Conservation (phyloP, 345 rosid genomes). For the Sapria himalayana region DNA sequence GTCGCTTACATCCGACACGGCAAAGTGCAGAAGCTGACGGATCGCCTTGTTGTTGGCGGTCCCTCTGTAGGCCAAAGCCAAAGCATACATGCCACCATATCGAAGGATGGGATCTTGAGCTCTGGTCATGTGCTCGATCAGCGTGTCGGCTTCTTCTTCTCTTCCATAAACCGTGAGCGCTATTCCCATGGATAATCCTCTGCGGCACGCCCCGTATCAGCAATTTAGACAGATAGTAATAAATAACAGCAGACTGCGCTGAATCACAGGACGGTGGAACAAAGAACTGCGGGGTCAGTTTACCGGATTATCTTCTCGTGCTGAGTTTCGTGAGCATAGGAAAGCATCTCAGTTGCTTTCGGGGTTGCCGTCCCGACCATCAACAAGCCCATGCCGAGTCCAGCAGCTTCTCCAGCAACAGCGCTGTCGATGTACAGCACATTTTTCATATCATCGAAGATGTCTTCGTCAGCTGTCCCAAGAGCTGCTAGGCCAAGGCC, state of each 20-base stretch:
- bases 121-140: conserved; percentile 96
- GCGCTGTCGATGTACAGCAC: conserved; percentile 85
- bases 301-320: conserved; percentile 98
- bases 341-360: conserved; percentile 95
- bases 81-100: conserved; percentile 96
- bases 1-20: conserved; percentile 97
- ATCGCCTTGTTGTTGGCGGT: conserved; percentile 98
- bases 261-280: background rate
- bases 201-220: conserved; percentile 8
- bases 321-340: conserved; percentile 94
- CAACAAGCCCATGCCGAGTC: conserved; percentile 91
- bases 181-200: conserved; percentile 91
- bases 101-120: conserved; percentile 97
- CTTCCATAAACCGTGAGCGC: conserved; percentile 97
- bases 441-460: conserved; percentile 74
- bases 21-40: conserved; percentile 94
- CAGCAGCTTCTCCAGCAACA: conserved; percentile 99
- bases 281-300: too few relatives aligned
- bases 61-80: conserved; percentile 94
- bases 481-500: conserved; percentile 98
- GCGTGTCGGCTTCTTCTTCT: conserved; percentile 97
- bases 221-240: background rate
- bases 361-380: conserved; percentile 99
- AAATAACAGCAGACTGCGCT: too few relatives aligned
- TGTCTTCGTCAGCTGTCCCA: conserved; percentile 96